These are phyloP conservation scores for Pterulicium gracile DNA, from an alignment of 1,284 basidiomycete species.

Conservation along the genomic window DNA sequence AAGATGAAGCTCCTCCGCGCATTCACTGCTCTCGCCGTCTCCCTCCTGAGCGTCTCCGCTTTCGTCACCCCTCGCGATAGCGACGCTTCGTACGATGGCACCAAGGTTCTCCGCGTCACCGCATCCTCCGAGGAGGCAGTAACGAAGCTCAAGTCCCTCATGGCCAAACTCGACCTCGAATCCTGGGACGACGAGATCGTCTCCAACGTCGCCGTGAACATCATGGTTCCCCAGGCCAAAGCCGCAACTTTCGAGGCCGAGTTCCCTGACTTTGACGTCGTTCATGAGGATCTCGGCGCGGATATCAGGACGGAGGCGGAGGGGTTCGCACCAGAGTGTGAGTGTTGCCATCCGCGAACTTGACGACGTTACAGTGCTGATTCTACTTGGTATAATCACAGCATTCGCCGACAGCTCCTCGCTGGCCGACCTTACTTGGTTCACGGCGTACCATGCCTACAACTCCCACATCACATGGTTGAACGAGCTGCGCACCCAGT, in stretches of 20 bases:
- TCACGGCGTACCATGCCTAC: slow-evolving; percentile 1
- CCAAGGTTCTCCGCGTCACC: background rate
- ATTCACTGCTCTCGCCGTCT: background rate
- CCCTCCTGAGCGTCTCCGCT: background rate
- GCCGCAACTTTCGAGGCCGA: background rate
- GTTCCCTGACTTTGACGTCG: background rate
- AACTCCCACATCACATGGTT: background rate
- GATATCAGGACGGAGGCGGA: background rate
- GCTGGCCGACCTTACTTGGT: background rate
- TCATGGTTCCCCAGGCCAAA: background rate
- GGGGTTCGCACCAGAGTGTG: background rate
- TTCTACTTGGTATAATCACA: no score
- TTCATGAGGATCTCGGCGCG: slow-evolving; percentile 1
- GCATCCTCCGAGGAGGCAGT: background rate
- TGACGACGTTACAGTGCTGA: no score
- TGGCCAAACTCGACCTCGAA: background rate
- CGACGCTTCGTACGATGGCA: background rate
- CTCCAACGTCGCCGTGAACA: background rate
- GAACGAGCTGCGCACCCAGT: background rate
- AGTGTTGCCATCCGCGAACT: no score
- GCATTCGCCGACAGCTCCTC: no score
- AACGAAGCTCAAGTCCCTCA: background rate
- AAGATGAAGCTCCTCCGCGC: background rate
- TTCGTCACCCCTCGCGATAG: background rate
- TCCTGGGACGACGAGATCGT: background rate